Evolutionary conservation across 2,329 filamentous ascomycete genomes (phyloP).

Genomic region (Fusarium sp.): DNA sequence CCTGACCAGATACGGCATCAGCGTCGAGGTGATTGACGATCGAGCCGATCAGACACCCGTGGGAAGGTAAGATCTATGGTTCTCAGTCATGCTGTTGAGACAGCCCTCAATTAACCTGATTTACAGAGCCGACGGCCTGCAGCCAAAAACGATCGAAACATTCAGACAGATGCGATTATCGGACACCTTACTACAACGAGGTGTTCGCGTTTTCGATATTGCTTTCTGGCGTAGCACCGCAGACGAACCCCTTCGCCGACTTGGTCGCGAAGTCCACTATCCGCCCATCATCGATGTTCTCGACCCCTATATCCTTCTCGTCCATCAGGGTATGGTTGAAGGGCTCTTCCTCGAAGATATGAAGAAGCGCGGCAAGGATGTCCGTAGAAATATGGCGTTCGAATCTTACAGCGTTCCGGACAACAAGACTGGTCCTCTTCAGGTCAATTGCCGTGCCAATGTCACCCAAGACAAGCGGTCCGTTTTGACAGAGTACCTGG

Average conservation of each 20-base stretch:
- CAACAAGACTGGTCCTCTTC: slow-evolving; percentile 55
- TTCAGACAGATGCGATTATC: slow-evolving; percentile 77
- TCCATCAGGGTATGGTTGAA: slow-evolving; percentile 81
- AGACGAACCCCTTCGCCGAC: slow-evolving; percentile 63
- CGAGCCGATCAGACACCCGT: slow-evolving; percentile 72
- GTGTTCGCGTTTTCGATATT: slow-evolving; percentile 77
- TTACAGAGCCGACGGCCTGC: slow-evolving; percentile 72
- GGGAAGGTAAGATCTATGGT: slow-evolving; percentile 56
- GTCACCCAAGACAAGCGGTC: slow-evolving; percentile 60
- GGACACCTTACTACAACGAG: slow-evolving; percentile 72
- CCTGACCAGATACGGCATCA: slow-evolving; percentile 72
- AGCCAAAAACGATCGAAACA: slow-evolving; percentile 82
- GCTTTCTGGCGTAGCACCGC: slow-evolving; percentile 72
- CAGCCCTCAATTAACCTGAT: slow-evolving; percentile 28
- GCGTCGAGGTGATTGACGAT: slow-evolving; percentile 73
- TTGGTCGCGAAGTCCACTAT: slow-evolving; percentile 74
- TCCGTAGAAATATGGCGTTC: slow-evolving; percentile 72
- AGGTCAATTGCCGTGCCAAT: slow-evolving; percentile 61
- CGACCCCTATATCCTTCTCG: slow-evolving; percentile 65
- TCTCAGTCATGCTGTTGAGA: slow-evolving; percentile 1
- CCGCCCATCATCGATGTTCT: slow-evolving; percentile 67
- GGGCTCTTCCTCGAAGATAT: slow-evolving; percentile 75
- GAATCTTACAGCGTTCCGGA: slow-evolving; percentile 61
- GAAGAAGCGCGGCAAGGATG: slow-evolving; percentile 67
- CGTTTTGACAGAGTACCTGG: slow-evolving; percentile 68